Base-by-base conservation (phyloP, 768 basidiomycete genomes). In the Gyrodon lividus region DNA sequence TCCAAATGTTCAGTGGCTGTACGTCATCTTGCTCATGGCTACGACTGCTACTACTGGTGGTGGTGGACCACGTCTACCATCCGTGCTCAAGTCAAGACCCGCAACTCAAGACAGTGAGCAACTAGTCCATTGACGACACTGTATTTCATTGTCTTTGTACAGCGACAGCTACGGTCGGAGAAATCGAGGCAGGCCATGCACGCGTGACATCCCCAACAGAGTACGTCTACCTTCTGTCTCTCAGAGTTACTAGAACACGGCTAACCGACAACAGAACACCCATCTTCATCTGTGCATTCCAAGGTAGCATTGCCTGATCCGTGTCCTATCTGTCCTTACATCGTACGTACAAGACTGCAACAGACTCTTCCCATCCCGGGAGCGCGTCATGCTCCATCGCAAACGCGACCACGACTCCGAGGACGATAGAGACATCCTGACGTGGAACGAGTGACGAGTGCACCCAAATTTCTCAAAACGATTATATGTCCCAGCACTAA, bases 281-380 rank as follows among this genome's bases (percentile, higher is more conserved):
- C 0, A 86, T 92, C n/a, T 89, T 81, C 64, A 89, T 92, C 50
- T 92, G 89, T 59, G 84, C 76, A 4, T 71, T 86, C 31, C 68
- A 78, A 59, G 77, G 86, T 84, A 66, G 28, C 28, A 12, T 41
- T 43, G 39, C 43, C 37, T 49, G 26, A 19, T 44, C 20, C 30
- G 22, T 5, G 3, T 31, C 12, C 6, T 30, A 26, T 4, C 33
- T 33, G 6, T 23, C n/a, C 48, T 51, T 52, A 60, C 37, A 34
- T 39, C 16, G 4, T 40, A 45, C 16, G 4, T 40, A 45, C 4
- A 62, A 83, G 84, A 79, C 46, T 92, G 89, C 65, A 77, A 78
- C 63, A 82, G 87, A 23, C 72, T 92, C 37, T 89, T 86, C 61
- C 88, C 86, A 17, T 80, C 81, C 19, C 78, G 78, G 22, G 87